Evolutionary conservation across 768 basidiomycete genomes (phyloP).

Genomic region (Trichaptum fuscoviolaceum): DNA sequence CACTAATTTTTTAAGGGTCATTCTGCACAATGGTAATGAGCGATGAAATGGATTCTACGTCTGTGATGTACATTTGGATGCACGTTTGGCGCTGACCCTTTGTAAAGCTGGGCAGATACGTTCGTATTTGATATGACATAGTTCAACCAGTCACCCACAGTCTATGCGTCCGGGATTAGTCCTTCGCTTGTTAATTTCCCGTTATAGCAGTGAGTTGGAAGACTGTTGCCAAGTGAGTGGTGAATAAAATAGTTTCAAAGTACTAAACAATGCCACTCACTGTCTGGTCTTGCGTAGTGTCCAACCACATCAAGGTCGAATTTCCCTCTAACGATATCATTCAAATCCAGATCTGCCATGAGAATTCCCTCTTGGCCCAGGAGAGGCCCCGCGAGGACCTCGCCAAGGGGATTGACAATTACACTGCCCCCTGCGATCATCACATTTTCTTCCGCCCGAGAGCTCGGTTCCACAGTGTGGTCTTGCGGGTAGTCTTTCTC

Average conservation of each 20-base stretch:
- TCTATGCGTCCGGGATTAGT: no score
- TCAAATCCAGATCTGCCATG: slow-evolving; percentile 53
- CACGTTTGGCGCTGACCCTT: no score
- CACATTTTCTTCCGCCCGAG: slow-evolving; percentile 39
- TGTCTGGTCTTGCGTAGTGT: slow-evolving; percentile 55
- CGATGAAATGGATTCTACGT: no score
- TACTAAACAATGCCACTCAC: slow-evolving; percentile 28
- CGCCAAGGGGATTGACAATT: slow-evolving; percentile 54
- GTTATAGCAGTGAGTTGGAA: background rate
- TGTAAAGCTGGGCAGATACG: no score
- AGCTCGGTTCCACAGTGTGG: slow-evolving; percentile 37
- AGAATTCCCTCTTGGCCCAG: slow-evolving; percentile 46
- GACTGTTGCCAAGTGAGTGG: background rate
- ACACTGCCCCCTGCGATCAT: slow-evolving; percentile 60
- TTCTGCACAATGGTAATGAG: no score
- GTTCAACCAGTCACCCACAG: no score
- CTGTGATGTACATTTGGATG: no score
- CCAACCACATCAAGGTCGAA: slow-evolving; percentile 59
- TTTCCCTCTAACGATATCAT: slow-evolving; percentile 51
- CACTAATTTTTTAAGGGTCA: no score
- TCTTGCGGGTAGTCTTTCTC: slow-evolving; percentile 47
- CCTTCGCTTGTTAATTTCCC: no score
- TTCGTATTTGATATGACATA: no score
- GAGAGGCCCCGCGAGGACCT: slow-evolving; percentile 55
- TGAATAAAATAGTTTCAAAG: background rate